These are phyloP conservation scores for Populus alba DNA, from an alignment of 345 rosid genomes.

Conservation along the genomic window DNA sequence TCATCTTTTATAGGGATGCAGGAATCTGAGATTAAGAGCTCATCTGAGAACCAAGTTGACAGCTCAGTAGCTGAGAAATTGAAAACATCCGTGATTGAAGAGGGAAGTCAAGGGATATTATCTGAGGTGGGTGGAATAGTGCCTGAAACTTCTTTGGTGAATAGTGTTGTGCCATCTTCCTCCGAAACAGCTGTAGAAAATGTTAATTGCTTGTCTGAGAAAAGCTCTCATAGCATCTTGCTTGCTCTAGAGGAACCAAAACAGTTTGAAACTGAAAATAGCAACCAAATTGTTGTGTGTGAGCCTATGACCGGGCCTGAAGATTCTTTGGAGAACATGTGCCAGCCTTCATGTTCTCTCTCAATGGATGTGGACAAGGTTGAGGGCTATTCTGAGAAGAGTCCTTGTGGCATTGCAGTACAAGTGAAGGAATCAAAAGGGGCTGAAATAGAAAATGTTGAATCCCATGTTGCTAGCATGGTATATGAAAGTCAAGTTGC, in stretches of 20 bases:
- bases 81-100: not conserved
- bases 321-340: not conserved
- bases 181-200: not conserved
- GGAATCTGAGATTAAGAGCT: conserved; percentile 1
- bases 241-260: not conserved
- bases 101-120: not conserved
- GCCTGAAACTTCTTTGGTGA: not conserved
- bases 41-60: not conserved
- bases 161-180: not conserved
- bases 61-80: conserved; percentile 6
- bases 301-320: not conserved
- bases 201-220: not conserved
- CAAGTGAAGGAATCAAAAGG: not conserved
- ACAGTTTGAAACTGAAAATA: conserved; percentile 10
- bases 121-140: not conserved
- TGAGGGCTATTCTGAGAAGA: not conserved
- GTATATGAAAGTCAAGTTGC: not conserved
- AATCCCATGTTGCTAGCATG: not conserved
- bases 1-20: not conserved
- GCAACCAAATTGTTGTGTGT: not conserved
- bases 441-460: not conserved
- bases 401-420: not conserved
- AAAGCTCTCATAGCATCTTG: not conserved
- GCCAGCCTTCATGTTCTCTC: not conserved
- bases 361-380: not conserved